phyloP scores from a whole-genome alignment of 164 flowering plant species.

The Platanus orientalis region DNA sequence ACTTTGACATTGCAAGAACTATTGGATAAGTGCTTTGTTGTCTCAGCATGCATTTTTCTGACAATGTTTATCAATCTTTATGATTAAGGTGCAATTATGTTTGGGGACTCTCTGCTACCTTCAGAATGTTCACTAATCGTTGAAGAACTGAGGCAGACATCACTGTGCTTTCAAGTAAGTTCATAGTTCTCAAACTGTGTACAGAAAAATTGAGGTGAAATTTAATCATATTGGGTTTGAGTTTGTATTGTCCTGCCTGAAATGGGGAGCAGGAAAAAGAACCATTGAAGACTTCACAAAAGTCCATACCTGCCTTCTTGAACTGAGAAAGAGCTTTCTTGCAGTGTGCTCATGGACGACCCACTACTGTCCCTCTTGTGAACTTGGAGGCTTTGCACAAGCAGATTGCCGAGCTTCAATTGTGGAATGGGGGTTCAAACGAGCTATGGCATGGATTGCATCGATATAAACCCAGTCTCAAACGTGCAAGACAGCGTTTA shows the following conservation, averaged over 20 bases:
- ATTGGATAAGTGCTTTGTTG: neutral
- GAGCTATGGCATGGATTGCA: conserved; percentile 69
- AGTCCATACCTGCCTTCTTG: no score
- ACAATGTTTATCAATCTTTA: neutral
- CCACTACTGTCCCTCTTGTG: conserved; percentile 86
- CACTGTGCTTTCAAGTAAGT: conserved; percentile 89
- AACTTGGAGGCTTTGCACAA: conserved; percentile 70
- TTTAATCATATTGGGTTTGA: neutral
- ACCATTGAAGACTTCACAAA: neutral
- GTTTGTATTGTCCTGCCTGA: no score
- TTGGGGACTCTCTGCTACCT: conserved; percentile 85
- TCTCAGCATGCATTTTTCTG: conserved; percentile 1
- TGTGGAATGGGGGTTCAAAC: conserved; percentile 15
- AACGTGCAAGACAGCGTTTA: conserved; percentile 52
- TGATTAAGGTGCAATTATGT: conserved; percentile 89
- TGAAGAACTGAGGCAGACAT: conserved; percentile 82
- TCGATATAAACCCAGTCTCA: conserved; percentile 39
- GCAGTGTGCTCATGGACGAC: conserved; percentile 99
- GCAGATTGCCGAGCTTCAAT: conserved; percentile 49
- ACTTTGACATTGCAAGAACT: neutral
- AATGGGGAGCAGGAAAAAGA: no score
- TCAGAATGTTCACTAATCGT: conserved; percentile 94
- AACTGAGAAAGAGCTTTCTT: conserved; percentile 11
- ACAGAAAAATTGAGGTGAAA: neutral
- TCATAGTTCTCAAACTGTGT: neutral